phyloP scores from a whole-genome alignment of 176 grass and related monocot species.

The Paspalum notatum region DNA sequence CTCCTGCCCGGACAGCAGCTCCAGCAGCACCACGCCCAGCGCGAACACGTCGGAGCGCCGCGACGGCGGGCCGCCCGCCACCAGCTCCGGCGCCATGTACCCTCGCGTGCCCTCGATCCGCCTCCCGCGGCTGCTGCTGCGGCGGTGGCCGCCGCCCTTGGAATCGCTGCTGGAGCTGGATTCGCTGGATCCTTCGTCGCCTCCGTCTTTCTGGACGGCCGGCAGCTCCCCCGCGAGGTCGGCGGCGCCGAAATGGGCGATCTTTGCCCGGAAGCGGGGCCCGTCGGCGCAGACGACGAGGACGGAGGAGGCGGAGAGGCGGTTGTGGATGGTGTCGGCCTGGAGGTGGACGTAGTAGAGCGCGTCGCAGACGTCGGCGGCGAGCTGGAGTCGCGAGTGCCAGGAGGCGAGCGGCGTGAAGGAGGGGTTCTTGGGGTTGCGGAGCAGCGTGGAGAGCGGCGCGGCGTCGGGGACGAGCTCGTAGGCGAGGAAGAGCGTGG shows the following conservation, averaged over 20 bases:
- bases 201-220: not conserved
- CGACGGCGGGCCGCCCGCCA: conserved; percentile 39
- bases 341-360: conserved; percentile 85
- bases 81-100: conserved; percentile 80
- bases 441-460: conserved; percentile 63
- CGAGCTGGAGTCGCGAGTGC: conserved; percentile 70
- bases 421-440: conserved; percentile 68
- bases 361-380: conserved; percentile 69
- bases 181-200: no score
- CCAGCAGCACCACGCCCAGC: conserved; percentile 74
- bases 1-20: conserved; percentile 78
- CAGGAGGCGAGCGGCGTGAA: conserved; percentile 76
- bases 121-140: conserved; percentile 44
- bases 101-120: conserved; percentile 80
- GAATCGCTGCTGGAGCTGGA: no score
- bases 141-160: not conserved
- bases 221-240: conserved; percentile 76
- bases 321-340: conserved; percentile 75
- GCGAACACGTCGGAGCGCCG: conserved; percentile 73
- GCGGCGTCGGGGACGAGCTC: conserved; percentile 59
- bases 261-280: conserved; percentile 62
- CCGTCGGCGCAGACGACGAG: conserved; percentile 67
- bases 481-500: conserved; percentile 79
- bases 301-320: conserved; percentile 70
- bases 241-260: conserved; percentile 74